A percentile compares a stretch with the other conserved stretches of the same genome.
These are phyloP conservation scores for Byssothecium circinans DNA, from an alignment of 2,329 filamentous ascomycete genomes.

Conservation along the genomic window DNA sequence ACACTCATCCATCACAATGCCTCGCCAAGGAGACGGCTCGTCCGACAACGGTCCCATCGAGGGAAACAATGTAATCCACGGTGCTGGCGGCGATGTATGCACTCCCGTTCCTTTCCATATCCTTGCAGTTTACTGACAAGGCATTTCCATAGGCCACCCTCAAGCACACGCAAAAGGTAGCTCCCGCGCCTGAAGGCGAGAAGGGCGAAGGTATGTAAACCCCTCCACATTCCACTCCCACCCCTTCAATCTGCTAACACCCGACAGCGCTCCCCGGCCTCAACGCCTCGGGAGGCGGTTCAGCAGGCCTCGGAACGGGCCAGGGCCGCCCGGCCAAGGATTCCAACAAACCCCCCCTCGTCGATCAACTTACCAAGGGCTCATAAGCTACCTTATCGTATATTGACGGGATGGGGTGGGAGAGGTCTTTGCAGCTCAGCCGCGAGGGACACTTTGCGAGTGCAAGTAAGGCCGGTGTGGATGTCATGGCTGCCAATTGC, in stretches of 20 bases:
- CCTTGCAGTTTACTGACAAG: not conserved
- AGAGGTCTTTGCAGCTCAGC: too few species aligned
- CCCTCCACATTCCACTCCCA: not conserved
- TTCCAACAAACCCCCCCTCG: conserved; percentile 22
- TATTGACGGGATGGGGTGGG: too few species aligned
- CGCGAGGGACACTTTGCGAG: too few species aligned
- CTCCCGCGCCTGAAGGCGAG: conserved; percentile 42
- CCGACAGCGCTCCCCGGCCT: conserved; percentile 33
- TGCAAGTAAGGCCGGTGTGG: too few species aligned
- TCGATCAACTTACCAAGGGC: conserved; percentile 23
- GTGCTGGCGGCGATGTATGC: conserved; percentile 39
- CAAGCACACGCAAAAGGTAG: conserved; percentile 44
- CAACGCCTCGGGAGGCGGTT: conserved; percentile 40
- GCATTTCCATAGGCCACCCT: conserved; percentile 24
- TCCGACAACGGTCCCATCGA: conserved; percentile 46
- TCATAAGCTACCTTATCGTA: too few species aligned
- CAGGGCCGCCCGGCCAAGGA: conserved; percentile 19
- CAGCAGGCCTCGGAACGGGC: conserved; percentile 8
- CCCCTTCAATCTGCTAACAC: not conserved
- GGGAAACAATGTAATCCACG: conserved; percentile 42
- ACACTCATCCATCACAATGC: conserved; percentile 33
- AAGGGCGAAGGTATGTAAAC: conserved; percentile 39
- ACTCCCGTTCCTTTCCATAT: not conserved
- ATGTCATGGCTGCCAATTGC: too few species aligned
- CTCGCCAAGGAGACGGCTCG: conserved; percentile 46